A percentile compares a stretch with the other conserved stretches of the same genome.
phyloP scores from a whole-genome alignment of 108 stramenopile species.

The Cyclotella kingstonii region DNA sequence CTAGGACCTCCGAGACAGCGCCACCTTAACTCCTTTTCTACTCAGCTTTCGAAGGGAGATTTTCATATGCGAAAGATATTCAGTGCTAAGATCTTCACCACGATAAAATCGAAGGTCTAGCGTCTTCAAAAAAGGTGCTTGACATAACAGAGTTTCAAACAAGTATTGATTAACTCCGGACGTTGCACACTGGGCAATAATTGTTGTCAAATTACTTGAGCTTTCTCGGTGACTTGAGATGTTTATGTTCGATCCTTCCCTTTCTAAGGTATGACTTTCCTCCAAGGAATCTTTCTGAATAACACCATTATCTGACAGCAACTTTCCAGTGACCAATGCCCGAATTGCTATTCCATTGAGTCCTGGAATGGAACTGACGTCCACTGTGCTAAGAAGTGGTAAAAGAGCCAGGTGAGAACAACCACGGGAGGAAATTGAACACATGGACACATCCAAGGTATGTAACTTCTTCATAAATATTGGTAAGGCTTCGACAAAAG shows the following conservation, averaged over 20 bases:
- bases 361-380: constrained; percentile 19
- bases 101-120: constrained; percentile 25
- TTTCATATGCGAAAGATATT: constrained; percentile 5
- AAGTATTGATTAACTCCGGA: constrained; percentile 8
- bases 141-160: constrained; percentile 9
- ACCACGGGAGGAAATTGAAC: constrained; percentile 12
- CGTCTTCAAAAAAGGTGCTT: constrained; percentile 12
- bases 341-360: constrained; percentile 13
- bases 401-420: constrained; percentile 15
- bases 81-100: constrained; percentile 2
- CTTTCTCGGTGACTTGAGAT: background rate
- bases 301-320: background rate
- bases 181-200: constrained; percentile 15
- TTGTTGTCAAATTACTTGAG: constrained; percentile 16
- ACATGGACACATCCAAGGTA: constrained; percentile 28
- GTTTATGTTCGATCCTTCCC: background rate
- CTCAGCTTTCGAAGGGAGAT: constrained; percentile 18
- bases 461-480: constrained; percentile 1
- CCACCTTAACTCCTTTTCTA: constrained; percentile 13
- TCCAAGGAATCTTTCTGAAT: background rate
- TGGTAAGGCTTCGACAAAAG: constrained; percentile 8
- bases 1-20: constrained; percentile 1
- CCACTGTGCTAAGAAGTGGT: constrained; percentile 12
- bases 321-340: constrained; percentile 10
- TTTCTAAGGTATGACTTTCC: background rate